phyloP scores from a whole-genome alignment of 2,329 filamentous ascomycete species.

The Cladosporium austrohemisphaericum region DNA sequence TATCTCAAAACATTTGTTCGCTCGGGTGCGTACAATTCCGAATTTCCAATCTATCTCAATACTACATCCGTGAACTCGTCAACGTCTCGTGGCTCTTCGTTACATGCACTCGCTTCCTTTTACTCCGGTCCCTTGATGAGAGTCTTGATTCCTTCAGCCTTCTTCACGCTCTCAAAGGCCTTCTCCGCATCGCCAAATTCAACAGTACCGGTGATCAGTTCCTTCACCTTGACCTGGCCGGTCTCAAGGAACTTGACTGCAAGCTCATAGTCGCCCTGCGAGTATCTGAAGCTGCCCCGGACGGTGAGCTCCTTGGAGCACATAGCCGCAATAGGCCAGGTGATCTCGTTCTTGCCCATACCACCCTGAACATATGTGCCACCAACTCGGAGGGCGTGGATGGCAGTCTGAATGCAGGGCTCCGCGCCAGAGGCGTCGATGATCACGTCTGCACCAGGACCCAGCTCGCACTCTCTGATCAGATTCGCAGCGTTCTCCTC shows the following conservation, averaged over 20 bases:
- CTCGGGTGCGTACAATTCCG: too few relatives aligned
- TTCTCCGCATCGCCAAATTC: slow-evolving; percentile 77
- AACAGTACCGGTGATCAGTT: slow-evolving; percentile 73
- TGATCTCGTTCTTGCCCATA: slow-evolving; percentile 85
- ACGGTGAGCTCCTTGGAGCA: slow-evolving; percentile 86
- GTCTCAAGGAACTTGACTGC: slow-evolving; percentile 72
- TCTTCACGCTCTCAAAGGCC: slow-evolving; percentile 82
- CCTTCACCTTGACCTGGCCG: slow-evolving; percentile 71
- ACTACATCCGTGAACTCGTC: too few relatives aligned
- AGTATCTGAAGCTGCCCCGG: slow-evolving; percentile 87
- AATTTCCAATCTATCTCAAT: too few relatives aligned
- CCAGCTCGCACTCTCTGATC: slow-evolving; percentile 60
- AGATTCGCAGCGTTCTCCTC: slow-evolving; percentile 72
- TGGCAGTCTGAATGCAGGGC: slow-evolving; percentile 47
- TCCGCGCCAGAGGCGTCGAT: slow-evolving; percentile 49
- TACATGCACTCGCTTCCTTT: neutral
- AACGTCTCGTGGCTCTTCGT: neutral
- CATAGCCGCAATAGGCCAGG: slow-evolving; percentile 85
- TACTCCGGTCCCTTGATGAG: slow-evolving; percentile 44
- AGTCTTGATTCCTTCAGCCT: slow-evolving; percentile 70
- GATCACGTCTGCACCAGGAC: slow-evolving; percentile 45
- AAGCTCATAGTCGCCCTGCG: slow-evolving; percentile 79
- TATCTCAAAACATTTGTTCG: too few relatives aligned
- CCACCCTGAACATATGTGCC: slow-evolving; percentile 70
- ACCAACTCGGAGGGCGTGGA: slow-evolving; percentile 47